phyloP scores from a whole-genome alignment of 148 eudicot species.

The Cornus controversa region DNA sequence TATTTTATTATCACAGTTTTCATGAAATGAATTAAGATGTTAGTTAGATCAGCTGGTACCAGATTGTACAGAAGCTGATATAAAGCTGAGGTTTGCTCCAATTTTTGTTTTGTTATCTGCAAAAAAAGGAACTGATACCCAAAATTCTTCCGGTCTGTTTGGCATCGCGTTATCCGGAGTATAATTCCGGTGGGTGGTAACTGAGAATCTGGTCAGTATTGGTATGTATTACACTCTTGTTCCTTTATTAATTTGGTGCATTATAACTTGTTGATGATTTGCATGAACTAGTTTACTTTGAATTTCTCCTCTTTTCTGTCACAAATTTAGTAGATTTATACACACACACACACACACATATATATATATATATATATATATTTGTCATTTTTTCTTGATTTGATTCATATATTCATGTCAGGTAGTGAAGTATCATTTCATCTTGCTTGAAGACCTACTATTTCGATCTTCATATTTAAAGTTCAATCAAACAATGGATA shows the following conservation, averaged over 20 bases:
- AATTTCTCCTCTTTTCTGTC: no score
- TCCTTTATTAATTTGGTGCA: not conserved
- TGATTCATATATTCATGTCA: not conserved
- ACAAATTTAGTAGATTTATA: no score
- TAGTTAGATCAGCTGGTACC: constrained; percentile 28
- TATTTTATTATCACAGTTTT: constrained; percentile 24
- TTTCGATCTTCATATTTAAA: not conserved
- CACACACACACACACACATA: not conserved
- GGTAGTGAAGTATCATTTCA: not conserved
- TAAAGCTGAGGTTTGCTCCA: constrained; percentile 21
- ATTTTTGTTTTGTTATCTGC: constrained; percentile 14
- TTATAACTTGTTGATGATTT: no score
- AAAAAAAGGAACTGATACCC: constrained; percentile 1
- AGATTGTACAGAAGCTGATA: constrained; percentile 21
- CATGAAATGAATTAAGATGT: constrained; percentile 16
- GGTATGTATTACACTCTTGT: constrained; percentile 10
- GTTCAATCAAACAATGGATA: constrained; percentile 22
- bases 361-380: not conserved
- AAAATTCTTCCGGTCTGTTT: constrained; percentile 1
- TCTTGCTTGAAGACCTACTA: not conserved
- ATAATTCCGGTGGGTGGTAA: not conserved
- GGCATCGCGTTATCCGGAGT: not conserved
- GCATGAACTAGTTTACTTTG: no score
- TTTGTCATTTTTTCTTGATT: not conserved
- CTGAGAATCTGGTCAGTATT: not conserved